These are phyloP conservation scores for Ilex paraguariensis DNA, from an alignment of 305 asterid genomes.

Conservation along the genomic window DNA sequence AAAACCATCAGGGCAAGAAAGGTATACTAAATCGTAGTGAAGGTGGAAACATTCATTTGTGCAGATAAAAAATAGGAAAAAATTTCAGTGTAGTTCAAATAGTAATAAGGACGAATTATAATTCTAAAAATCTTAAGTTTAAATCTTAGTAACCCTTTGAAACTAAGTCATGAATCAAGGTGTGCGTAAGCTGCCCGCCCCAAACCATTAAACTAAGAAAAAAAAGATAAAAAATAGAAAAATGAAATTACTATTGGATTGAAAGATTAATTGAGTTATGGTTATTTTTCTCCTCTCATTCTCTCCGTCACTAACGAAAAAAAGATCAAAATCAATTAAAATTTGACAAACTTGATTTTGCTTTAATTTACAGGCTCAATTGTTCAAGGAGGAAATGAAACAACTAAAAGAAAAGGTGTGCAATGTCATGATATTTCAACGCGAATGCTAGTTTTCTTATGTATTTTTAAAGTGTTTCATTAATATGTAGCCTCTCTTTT, in stretches of 20 bases:
- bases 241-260: too few species aligned
- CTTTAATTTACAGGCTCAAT: constrained; percentile 38
- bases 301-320: too few species aligned
- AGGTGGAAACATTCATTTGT: neutral
- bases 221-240: too few species aligned
- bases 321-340: neutral
- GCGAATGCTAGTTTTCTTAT: neutral
- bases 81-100: too few species aligned
- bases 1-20: constrained; percentile 47
- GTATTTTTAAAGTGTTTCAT: neutral
- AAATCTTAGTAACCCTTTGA: too few species aligned
- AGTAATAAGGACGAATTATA: too few species aligned
- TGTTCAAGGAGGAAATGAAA: constrained; percentile 46
- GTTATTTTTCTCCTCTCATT: too few species aligned
- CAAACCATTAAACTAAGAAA: too few species aligned
- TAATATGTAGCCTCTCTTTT: neutral
- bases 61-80: neutral
- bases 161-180: too few species aligned
- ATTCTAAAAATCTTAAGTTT: too few species aligned
- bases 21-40: constrained; percentile 25
- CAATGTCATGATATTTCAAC: neutral
- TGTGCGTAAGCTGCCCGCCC: too few species aligned
- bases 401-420: constrained; percentile 51
- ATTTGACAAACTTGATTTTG: neutral
- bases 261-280: too few species aligned